Evolutionary conservation across 2,329 filamentous ascomycete genomes (phyloP), one percentile per base, ranked within the genome.

Genomic region (Fusarium sp.): DNA sequence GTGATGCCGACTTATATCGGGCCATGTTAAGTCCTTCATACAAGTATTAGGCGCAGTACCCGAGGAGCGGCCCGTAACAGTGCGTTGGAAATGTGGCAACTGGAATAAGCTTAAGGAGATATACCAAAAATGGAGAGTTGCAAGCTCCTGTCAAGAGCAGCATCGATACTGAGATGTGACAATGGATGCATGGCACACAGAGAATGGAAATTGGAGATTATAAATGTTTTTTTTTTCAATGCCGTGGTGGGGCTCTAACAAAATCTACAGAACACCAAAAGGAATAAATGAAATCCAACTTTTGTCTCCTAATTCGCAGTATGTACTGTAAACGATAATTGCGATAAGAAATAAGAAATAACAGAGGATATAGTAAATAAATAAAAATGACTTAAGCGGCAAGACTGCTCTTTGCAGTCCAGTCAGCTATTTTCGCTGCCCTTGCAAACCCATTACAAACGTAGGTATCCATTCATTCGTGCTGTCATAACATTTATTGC

Each of bases 361-460:
- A 39, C 55, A 65, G 23, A 73, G 63, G 63, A 73, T 64, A 69
- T 72, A 66, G 48, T 66, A 63, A 38, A 51, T 19, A 29, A 31
- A 64, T 69, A 64, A 45, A 72, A 68, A 65, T 25, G 27, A 61
- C 25, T 51, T 49, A 57, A 66, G 65, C 57, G 54, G 65, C 41
- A 38, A 49, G 61, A 64, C 63, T 60, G 58, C 60, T 54, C n/a
- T 52, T 62, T 64, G 41, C 39, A 68, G 60, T 72, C 66, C 70
- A 54, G 52, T 48, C 72, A 52, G 59, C 57, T 63, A 58, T 77
- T 77, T 77, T 74, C 75, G 73, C 75, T 76, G 65, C 65, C 69
- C 55, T 54, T 69, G 60, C 54, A 64, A 66, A 64, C 69, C 66
- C 49, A 73, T 76, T 66, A 76, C 75, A 76, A 63, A 74, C 51